phyloP scores from a whole-genome alignment of 257 asterid genomes.

The Nicotiana undulata region DNA sequence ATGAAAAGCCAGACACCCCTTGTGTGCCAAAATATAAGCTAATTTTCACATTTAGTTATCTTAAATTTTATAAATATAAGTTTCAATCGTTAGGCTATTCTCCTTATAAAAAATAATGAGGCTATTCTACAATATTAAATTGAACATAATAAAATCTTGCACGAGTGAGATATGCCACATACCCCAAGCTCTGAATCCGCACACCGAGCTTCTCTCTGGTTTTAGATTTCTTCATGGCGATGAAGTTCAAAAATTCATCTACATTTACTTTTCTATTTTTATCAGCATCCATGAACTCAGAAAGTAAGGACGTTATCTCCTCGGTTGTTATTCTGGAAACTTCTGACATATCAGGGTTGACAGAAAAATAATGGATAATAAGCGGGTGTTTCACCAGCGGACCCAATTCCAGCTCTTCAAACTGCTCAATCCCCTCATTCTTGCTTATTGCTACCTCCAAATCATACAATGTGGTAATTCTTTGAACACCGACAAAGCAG shows the following conservation, averaged over 20 bases:
- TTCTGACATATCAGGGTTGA: conserved; percentile 49
- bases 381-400: conserved; percentile 81
- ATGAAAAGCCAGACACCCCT: neutral
- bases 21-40: neutral
- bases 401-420: conserved; percentile 90
- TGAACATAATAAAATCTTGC: neutral
- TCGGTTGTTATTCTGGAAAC: conserved; percentile 58
- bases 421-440: conserved; percentile 62
- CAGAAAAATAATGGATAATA: conserved; percentile 59
- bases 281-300: conserved; percentile 48
- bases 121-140: neutral
- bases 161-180: conserved; percentile 21
- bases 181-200: conserved; percentile 76
- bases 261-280: conserved; percentile 31
- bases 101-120: neutral
- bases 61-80: neutral
- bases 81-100: neutral
- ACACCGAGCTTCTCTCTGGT: conserved; percentile 62
- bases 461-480: conserved; percentile 69
- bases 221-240: conserved; percentile 44
- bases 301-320: conserved; percentile 56
- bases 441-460: conserved; percentile 74
- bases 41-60: neutral
- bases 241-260: conserved; percentile 57
- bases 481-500: conserved; percentile 85